Evolutionary conservation across 2,329 filamentous ascomycete genomes (phyloP), one percentile per base, ranked within the genome.

Genomic region (Blumeria graminis): DNA sequence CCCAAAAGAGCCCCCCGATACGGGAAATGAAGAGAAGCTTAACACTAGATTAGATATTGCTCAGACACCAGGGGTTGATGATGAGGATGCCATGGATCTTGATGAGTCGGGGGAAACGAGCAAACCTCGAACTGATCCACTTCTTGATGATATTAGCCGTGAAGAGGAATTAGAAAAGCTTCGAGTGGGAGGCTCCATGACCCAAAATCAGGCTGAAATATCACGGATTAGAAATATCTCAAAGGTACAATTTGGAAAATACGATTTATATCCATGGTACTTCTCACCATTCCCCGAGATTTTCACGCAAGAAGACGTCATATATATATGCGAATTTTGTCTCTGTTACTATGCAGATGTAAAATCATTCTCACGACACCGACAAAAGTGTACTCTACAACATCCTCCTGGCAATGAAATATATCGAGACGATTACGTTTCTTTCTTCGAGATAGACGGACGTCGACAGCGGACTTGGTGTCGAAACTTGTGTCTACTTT

Each of bases 361-460:
- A 57, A 86, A 85, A 61, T 81, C 86, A 4, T 98, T 96, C 64
- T 74, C 77, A 54, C 80, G 92, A 34, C 92, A 98, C 67, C 81
- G 92, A 39, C 72, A 77, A 51, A 98, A 98, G 72, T 98, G 92
- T 70, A 86, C 83, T 1, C 71, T 98, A 36, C 80, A 87, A 57
- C 92, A 98, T 63, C 92, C 92, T 0, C 92, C 92, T 0, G 92
- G 92, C 32, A 98, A 98, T 68, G 93, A 98, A 68, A 94, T 98
- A 60, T 98, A 98, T 68, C 84, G 92, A 56, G 90, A 98, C 66
- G 85, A 90, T 45, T 84, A 86, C 58, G 82, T 96, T 1, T 94
- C 87, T 0, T 95, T 98, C 63, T 98, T 94, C 66, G 92, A 98
- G 68, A 94, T 98, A 58, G 92, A 98, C 66, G 92, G 92, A 0